Conservation (phyloP, 306 rosid species). For the Quercus suber region DNA sequence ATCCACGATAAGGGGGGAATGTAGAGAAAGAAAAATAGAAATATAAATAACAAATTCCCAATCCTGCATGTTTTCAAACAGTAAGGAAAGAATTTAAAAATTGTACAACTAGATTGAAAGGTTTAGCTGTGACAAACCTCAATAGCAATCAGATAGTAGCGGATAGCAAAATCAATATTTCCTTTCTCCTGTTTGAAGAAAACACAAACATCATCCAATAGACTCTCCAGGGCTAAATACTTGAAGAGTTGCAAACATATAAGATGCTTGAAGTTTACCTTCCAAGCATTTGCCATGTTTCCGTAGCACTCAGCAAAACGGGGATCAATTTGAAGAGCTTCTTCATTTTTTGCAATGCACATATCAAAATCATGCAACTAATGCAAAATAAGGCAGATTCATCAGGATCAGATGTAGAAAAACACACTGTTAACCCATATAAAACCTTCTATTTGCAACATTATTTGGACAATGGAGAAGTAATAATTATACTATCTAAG, state of each 20-base stretch:
- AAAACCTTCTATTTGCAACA: not conserved
- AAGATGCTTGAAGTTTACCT: slow-evolving; percentile 39
- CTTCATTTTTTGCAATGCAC: slow-evolving; percentile 94
- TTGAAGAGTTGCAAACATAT: not conserved
- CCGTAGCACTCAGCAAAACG: slow-evolving; percentile 97
- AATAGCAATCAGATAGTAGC: slow-evolving; percentile 84
- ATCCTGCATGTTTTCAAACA: not conserved
- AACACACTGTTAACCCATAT: not conserved
- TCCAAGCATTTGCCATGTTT: slow-evolving; percentile 99
- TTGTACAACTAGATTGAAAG: not conserved
- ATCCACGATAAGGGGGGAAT: not conserved
- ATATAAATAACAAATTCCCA: not conserved
- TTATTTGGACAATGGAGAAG: not conserved
- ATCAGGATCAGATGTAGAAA: slow-evolving; percentile 6
- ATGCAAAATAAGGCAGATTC: not conserved
- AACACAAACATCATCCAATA: slow-evolving; percentile 3
- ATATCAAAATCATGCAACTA: slow-evolving; percentile 94
- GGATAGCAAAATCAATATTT: slow-evolving; percentile 53
- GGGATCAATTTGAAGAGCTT: slow-evolving; percentile 84
- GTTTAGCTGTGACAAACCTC: slow-evolving; percentile 56
- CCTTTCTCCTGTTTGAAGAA: slow-evolving; percentile 52
- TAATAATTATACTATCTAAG: not conserved
- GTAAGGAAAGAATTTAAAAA: not conserved
- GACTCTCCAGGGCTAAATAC: not conserved
- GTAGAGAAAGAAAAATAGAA: not conserved